Conservation (phyloP, 2,329 filamentous ascomycete species). For the Dryadomyces sulphureus region DNA sequence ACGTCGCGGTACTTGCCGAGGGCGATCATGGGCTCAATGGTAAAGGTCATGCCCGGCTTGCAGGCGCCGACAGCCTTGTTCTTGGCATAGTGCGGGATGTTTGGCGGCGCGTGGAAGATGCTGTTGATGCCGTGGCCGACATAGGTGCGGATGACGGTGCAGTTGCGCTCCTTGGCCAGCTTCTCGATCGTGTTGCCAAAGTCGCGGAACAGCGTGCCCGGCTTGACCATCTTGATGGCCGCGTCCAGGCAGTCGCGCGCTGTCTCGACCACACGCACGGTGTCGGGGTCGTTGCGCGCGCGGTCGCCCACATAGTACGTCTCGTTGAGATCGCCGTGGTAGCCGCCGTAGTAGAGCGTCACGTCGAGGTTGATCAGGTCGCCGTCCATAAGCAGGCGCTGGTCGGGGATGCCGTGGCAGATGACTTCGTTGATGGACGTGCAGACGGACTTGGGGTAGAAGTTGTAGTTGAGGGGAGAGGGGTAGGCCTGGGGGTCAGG, state of each 20-base stretch:
- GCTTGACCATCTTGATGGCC: conserved; percentile 83
- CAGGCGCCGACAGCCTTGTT: conserved; percentile 94
- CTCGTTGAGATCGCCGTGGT: conserved; percentile 94
- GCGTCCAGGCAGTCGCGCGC: conserved; percentile 81
- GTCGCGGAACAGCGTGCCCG: conserved; percentile 81
- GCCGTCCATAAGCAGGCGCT: conserved; percentile 72
- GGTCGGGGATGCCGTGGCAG: conserved; percentile 94
- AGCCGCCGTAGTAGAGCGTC: conserved; percentile 84
- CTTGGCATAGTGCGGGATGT: conserved; percentile 93
- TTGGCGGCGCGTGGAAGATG: conserved; percentile 85
- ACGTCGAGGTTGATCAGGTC: conserved; percentile 98
- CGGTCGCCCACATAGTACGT: conserved; percentile 96
- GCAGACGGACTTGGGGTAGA: conserved; percentile 96
- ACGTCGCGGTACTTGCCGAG: conserved; percentile 81
- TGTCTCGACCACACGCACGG: conserved; percentile 80
- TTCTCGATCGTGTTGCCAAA: conserved; percentile 94
- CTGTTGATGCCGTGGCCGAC: conserved; percentile 92
- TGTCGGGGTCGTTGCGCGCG: conserved; percentile 68
- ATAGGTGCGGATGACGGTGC: conserved; percentile 89
- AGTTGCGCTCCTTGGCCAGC: conserved; percentile 70
- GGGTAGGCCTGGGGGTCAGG: conserved; percentile 59
- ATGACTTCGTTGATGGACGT: conserved; percentile 96
- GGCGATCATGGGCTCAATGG: conserved; percentile 97
- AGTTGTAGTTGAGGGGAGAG: conserved; percentile 85
- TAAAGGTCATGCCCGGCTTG: conserved; percentile 96